Percentiles rank a stretch among this genome's conserved stretches.
Conservation (phyloP, 257 asterid species). For the Mitragyna speciosa region DNA sequence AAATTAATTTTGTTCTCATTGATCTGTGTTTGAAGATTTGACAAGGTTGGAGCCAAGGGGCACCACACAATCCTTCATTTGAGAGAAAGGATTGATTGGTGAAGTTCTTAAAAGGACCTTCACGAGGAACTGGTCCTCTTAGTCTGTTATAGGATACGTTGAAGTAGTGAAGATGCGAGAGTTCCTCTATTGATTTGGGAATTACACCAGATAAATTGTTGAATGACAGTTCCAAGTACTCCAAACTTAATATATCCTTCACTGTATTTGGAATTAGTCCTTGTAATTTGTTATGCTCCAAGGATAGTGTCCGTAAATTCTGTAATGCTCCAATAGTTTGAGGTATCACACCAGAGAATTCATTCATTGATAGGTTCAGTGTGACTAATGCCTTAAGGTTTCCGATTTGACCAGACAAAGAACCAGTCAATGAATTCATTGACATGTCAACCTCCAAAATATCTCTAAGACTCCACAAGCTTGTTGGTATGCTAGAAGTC, state of each 20-base stretch:
- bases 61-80: not conserved
- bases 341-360: not conserved
- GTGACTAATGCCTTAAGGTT: not conserved
- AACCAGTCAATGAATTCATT: not conserved
- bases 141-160: not conserved
- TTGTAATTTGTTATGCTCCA: not conserved
- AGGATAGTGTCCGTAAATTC: not conserved
- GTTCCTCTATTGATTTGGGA: not conserved
- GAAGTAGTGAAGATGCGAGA: not conserved
- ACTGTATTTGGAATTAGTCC: not conserved
- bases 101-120: not conserved
- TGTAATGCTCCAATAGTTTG: not conserved
- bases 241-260: not conserved
- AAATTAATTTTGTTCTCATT: not conserved
- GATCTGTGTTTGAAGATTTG: not conserved
- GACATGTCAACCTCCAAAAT: not conserved
- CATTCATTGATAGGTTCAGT: not conserved
- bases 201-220: not conserved
- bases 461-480: slow-evolving; percentile 1
- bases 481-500: not conserved
- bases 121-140: not conserved
- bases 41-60: not conserved
- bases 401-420: not conserved
- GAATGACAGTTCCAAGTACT: not conserved
- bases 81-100: not conserved